A percentile compares a stretch with the other conserved stretches of the same genome.
Evolutionary conservation across 768 basidiomycete species (phyloP).

Genomic region (Leccinum pellstonianum): DNA sequence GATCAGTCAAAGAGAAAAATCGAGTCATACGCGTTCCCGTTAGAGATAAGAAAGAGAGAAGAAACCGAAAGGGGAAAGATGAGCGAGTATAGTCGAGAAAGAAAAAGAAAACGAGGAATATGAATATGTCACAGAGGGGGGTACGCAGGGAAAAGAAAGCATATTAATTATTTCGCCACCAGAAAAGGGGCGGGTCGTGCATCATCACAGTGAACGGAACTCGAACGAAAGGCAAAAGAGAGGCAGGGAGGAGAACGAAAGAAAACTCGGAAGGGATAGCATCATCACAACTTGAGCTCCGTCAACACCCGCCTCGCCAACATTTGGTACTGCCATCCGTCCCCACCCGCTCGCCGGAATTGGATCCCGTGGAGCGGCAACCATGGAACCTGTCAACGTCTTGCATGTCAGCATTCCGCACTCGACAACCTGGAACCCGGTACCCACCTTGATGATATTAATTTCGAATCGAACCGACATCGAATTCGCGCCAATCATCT

Average conservation of each 20-base stretch:
- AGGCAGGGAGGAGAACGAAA: neutral
- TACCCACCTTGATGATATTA: slow-evolving; percentile 89
- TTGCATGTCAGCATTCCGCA: neutral
- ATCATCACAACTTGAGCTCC: slow-evolving; percentile 74
- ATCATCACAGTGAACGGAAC: neutral
- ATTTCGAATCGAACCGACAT: slow-evolving; percentile 95
- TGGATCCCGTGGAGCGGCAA: slow-evolving; percentile 93
- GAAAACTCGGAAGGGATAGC: neutral
- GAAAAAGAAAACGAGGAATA: neutral
- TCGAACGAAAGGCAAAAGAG: neutral
- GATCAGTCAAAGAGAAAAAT: neutral
- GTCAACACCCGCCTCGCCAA: slow-evolving; percentile 84
- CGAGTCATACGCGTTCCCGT: neutral
- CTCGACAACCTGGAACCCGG: neutral
- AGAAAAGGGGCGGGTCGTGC: neutral
- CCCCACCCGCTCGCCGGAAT: slow-evolving; percentile 86
- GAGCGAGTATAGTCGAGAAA: neutral
- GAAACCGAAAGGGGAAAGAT: neutral
- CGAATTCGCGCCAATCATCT: slow-evolving; percentile 69
- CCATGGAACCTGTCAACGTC: slow-evolving; percentile 72
- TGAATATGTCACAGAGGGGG: neutral
- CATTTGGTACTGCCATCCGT: slow-evolving; percentile 98
- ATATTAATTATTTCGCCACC: neutral
- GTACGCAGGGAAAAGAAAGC: neutral
- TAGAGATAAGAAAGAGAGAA: neutral